phyloP scores from a whole-genome alignment of 75 land plant species.

The Azolla pinnata region DNA sequence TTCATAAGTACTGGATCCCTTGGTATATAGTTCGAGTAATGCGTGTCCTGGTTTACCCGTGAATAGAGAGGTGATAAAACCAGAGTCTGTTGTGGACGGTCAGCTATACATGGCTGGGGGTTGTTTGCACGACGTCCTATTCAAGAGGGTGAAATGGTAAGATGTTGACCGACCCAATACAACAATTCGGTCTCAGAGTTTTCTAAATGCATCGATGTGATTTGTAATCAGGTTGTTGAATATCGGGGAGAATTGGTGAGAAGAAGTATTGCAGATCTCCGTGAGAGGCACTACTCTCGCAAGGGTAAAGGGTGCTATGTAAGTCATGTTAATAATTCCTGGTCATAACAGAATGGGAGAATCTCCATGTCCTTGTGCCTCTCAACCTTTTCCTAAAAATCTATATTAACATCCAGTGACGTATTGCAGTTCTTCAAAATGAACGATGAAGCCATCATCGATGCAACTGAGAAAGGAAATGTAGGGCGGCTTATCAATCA shows the following conservation, averaged over 20 bases:
- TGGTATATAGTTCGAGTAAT: too few relatives aligned
- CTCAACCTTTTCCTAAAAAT: too few relatives aligned
- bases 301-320: constrained; percentile 90
- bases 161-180: too few relatives aligned
- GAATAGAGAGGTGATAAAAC: constrained; percentile 48
- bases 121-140: constrained; percentile 75
- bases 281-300: constrained; percentile 54
- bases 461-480: constrained; percentile 17
- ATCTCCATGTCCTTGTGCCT: too few relatives aligned
- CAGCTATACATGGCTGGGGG: constrained; percentile 92
- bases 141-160: constrained; percentile 85
- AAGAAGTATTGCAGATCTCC: constrained; percentile 81
- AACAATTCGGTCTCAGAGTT: too few relatives aligned
- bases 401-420: too few relatives aligned
- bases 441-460: constrained; percentile 8
- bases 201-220: too few relatives aligned
- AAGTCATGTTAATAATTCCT: too few relatives aligned
- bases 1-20: too few relatives aligned
- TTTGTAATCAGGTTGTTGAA: constrained; percentile 51
- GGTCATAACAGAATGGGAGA: too few relatives aligned
- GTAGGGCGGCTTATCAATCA: constrained; percentile 15
- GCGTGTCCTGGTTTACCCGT: not conserved
- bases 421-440: constrained; percentile 21
- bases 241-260: constrained; percentile 91
- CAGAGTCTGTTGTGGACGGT: constrained; percentile 75